Evolutionary conservation across 2,329 filamentous ascomycete species (phyloP).

Genomic region (Nemania abortiva): DNA sequence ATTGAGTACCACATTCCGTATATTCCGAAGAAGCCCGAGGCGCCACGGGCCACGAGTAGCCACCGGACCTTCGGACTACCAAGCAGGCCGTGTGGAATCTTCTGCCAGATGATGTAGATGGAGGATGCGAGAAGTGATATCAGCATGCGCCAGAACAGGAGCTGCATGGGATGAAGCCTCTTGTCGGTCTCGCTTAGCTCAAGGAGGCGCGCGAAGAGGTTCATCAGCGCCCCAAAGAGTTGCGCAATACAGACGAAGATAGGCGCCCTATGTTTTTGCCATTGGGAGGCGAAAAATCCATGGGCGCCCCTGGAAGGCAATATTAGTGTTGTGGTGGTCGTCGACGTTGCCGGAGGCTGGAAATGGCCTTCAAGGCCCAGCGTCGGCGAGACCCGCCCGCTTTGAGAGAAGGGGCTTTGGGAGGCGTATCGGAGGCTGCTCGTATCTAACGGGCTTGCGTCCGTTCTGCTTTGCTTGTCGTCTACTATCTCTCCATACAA

Average conservation of each 20-base stretch:
- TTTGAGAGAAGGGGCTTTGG: slow-evolving; percentile 57
- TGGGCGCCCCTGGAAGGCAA: slow-evolving; percentile 14
- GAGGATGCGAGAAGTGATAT: slow-evolving; percentile 77
- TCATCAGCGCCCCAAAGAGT: slow-evolving; percentile 88
- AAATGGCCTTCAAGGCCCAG: slow-evolving; percentile 26
- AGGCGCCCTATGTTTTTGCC: slow-evolving; percentile 74
- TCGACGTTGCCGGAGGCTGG: slow-evolving; percentile 23
- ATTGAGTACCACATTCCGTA: slow-evolving; percentile 76
- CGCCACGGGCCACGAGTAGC: slow-evolving; percentile 74
- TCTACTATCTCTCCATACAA: neutral
- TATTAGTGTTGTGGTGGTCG: slow-evolving; percentile 17
- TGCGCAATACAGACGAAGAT: slow-evolving; percentile 80
- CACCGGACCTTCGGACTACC: slow-evolving; percentile 74
- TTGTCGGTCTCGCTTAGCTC: slow-evolving; percentile 66
- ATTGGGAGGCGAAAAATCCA: slow-evolving; percentile 45
- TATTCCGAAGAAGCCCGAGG: slow-evolving; percentile 81
- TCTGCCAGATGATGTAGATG: slow-evolving; percentile 76
- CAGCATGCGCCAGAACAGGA: slow-evolving; percentile 83
- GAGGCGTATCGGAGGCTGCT: slow-evolving; percentile 55
- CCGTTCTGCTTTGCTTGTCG: slow-evolving; percentile 16
- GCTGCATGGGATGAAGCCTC: slow-evolving; percentile 82
- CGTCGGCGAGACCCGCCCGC: slow-evolving; percentile 46
- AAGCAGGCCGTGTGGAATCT: slow-evolving; percentile 66
- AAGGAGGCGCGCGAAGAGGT: slow-evolving; percentile 80
- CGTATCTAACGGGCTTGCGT: slow-evolving; percentile 46